Evolutionary conservation across 257 asterid genomes (phyloP), one percentile per base, ranked within the genome.

Genomic region (Jacaranda copaia): DNA sequence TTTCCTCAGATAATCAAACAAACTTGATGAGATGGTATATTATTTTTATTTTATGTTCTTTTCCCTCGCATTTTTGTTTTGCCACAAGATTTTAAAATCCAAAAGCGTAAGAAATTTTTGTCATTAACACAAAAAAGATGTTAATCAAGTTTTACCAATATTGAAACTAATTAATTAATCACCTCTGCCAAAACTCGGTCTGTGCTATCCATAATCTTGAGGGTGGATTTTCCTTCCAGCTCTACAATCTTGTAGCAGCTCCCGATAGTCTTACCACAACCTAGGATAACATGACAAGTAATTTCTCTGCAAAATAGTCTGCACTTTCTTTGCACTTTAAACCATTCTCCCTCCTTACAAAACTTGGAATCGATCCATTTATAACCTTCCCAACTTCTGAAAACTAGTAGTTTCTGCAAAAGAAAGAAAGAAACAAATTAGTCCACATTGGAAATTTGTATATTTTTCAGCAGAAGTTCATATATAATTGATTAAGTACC

Each of bases 171-270:
- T 4, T 59, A 39, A 35, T 8, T 8, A 19, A 77, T 71, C 38
- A 88, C 92, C 90, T 86, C 87, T 1, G 91, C 89, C 51, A 89
- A 39, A 45, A 83, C 82, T 75, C 38, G 73, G 14, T 81, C 78
- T 0, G 46, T 71, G 8, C 65, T 58, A 62, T 77, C 86, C 75
- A 77, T 52, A 46, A 89, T 85, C 75, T 84, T 78, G 75, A 87
- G 75, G 5, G 75, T 16, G 19, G 79, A 76, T 79, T 75, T 84
- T 18, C 84, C 80, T 36, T 53, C 51, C 5, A 79, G 67, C 9
- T 80, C 86, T 3, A 74, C 70, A 72, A 88, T 84, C 68, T 70
- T 79, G 65, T 63, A 79, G 49, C 79, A 70, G 8, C 46, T 71
- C 13, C 46, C 45, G 57, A 25, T 55, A 15, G 45, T 56, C 13